phyloP scores from a whole-genome alignment of 257 asterid species.

The Anisodus tanguticus region DNA sequence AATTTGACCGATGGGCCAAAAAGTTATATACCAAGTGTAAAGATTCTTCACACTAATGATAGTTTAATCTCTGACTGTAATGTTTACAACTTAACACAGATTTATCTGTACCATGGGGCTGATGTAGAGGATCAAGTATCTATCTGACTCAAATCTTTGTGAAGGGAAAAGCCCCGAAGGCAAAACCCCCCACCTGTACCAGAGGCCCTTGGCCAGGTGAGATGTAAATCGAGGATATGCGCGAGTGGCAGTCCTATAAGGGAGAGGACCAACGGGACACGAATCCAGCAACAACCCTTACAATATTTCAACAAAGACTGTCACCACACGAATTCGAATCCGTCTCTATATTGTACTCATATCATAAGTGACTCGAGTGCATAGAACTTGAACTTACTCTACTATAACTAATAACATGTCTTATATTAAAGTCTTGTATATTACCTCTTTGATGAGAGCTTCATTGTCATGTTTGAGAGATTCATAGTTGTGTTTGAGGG shows the following conservation, averaged over 20 bases:
- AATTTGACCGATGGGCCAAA: too few relatives aligned
- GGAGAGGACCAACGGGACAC: neutral
- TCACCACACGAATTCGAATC: too few relatives aligned
- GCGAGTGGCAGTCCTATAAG: too few relatives aligned
- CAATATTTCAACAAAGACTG: too few relatives aligned
- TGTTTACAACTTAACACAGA: neutral
- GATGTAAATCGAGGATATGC: too few relatives aligned
- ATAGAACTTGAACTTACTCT: neutral
- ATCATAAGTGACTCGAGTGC: neutral
- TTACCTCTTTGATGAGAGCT: constrained; percentile 66
- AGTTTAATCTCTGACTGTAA: neutral
- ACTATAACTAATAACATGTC: neutral
- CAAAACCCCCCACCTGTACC: too few relatives aligned
- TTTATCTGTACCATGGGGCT: too few relatives aligned
- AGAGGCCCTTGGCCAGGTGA: too few relatives aligned
- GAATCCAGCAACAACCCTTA: neutral
- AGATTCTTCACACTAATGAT: neutral
- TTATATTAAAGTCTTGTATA: neutral
- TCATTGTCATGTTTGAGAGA: constrained; percentile 65
- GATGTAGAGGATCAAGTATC: neutral
- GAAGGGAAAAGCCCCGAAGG: too few relatives aligned
- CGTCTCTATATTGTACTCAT: too few relatives aligned
- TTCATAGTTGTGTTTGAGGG: constrained; percentile 61
- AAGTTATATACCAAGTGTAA: neutral
- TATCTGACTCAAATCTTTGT: neutral